phyloP scores from a whole-genome alignment of 768 basidiomycete species.

The Tephrocybe sp. region DNA sequence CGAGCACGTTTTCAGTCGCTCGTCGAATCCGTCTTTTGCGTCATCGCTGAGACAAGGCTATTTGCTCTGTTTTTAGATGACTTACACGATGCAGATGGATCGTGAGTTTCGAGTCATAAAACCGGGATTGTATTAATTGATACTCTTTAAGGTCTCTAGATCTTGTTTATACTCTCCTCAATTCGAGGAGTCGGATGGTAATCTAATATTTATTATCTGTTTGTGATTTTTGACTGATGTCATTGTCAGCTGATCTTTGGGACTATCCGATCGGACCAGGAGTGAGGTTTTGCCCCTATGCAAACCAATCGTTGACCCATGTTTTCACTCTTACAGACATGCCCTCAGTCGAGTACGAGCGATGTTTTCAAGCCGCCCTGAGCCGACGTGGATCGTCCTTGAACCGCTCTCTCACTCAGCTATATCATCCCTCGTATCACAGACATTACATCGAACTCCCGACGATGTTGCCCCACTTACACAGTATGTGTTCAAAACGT shows the following conservation, averaged over 20 bases:
- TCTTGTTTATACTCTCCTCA: conserved; percentile 61
- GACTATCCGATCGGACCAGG: conserved; percentile 54
- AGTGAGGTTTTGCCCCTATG: conserved; percentile 19
- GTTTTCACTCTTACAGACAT: conserved; percentile 28
- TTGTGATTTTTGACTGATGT: conserved; percentile 3
- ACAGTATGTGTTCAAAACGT: conserved; percentile 53
- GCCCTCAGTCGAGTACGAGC: conserved; percentile 50
- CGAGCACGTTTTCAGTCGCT: conserved; percentile 70
- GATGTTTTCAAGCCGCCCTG: conserved; percentile 59
- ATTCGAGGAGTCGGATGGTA: conserved; percentile 68
- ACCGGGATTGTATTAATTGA: conserved; percentile 1
- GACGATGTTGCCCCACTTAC: conserved; percentile 57
- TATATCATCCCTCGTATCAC: conserved; percentile 58
- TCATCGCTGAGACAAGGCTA: conserved; percentile 67
- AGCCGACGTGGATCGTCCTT: conserved; percentile 66
- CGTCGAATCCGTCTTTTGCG: conserved; percentile 68
- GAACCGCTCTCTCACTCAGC: conserved; percentile 60
- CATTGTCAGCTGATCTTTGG: conserved; percentile 59
- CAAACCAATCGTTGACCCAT: not conserved
- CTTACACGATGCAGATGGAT: conserved; percentile 73
- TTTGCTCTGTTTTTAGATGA: conserved; percentile 76
- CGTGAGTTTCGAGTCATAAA: conserved; percentile 33
- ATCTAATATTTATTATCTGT: conserved; percentile 7
- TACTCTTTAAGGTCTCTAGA: conserved; percentile 53
- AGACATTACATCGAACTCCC: conserved; percentile 57